Percentiles rank a stretch among this genome's conserved stretches.
Evolutionary conservation across 805 yeast genomes (phyloP).

Genomic region (Wickerhamiella galacta): DNA sequence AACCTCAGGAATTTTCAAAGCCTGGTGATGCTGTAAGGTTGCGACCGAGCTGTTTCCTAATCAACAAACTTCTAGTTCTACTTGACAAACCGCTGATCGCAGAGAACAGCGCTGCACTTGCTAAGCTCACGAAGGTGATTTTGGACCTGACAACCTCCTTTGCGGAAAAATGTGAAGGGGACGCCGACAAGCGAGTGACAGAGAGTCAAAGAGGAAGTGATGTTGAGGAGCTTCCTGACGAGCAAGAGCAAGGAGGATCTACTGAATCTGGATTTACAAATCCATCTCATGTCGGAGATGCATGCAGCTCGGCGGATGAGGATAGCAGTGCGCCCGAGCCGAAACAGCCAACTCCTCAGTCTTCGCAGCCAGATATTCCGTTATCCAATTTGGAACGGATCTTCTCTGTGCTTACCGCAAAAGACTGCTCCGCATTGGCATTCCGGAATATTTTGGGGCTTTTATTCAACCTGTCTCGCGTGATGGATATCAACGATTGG

Average conservation of each 20-base stretch:
- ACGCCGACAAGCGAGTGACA: not conserved
- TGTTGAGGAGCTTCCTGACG: too few species aligned
- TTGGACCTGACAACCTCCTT: not conserved
- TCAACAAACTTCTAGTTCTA: slow-evolving; percentile 1
- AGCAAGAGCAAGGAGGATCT: too few species aligned
- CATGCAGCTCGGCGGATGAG: too few species aligned
- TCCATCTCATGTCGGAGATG: too few species aligned
- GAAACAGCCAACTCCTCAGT: too few species aligned
- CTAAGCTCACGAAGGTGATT: slow-evolving; percentile 1
- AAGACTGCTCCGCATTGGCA: slow-evolving; percentile 71
- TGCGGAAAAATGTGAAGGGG: not conserved
- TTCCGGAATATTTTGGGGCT: slow-evolving; percentile 71
- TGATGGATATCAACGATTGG: slow-evolving; percentile 24
- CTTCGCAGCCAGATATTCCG: not conserved
- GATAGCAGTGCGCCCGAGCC: too few species aligned
- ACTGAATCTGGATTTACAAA: too few species aligned
- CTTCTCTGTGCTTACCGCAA: slow-evolving; percentile 52
- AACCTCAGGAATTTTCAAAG: not conserved
- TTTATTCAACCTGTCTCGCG: slow-evolving; percentile 54
- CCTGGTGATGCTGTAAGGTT: too few species aligned
- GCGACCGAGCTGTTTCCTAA: not conserved
- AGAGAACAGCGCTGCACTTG: slow-evolving; percentile 2
- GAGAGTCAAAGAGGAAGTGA: not conserved
- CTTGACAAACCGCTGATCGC: slow-evolving; percentile 1
- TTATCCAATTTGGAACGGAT: slow-evolving; percentile 30